Conservation (phyloP, 2,329 filamentous ascomycete genomes). For the Mycosphaerella arachidis region DNA sequence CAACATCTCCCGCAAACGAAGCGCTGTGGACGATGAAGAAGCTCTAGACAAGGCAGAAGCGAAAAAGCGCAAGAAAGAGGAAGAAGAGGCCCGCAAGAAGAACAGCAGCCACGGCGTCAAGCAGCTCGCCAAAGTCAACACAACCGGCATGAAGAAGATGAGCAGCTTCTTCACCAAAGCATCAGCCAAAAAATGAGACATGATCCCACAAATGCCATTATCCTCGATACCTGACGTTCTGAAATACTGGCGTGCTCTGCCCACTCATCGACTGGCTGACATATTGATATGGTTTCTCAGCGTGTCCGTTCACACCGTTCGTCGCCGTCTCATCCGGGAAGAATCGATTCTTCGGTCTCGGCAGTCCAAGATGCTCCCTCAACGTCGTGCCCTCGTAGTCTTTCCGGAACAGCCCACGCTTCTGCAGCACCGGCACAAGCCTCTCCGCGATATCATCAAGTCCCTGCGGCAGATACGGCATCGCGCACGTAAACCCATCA, state of each 20-base stretch:
- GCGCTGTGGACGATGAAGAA: constrained; percentile 57
- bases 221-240: background rate
- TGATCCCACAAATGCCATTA: background rate
- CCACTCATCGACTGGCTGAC: constrained; percentile 2
- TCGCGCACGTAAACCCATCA: constrained; percentile 25
- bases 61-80: constrained; percentile 81
- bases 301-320: background rate
- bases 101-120: constrained; percentile 71
- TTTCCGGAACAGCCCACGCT: constrained; percentile 20
- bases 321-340: constrained; percentile 5
- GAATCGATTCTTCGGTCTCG: constrained; percentile 23
- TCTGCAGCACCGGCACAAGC: constrained; percentile 24
- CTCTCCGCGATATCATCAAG: constrained; percentile 23
- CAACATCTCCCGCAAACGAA: constrained; percentile 63
- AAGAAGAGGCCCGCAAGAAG: constrained; percentile 83
- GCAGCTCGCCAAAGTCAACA: constrained; percentile 84
- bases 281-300: background rate
- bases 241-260: constrained; percentile 1
- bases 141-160: constrained; percentile 92
- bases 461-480: constrained; percentile 25
- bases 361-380: constrained; percentile 24
- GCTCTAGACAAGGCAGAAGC: constrained; percentile 58
- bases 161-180: constrained; percentile 83
- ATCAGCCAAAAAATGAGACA: constrained; percentile 15
- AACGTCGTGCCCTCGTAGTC: constrained; percentile 24